A percentile compares a stretch with the other conserved stretches of the same genome.
Evolutionary conservation across 345 rosid species (phyloP).

Genomic region (Citrus hindsii): DNA sequence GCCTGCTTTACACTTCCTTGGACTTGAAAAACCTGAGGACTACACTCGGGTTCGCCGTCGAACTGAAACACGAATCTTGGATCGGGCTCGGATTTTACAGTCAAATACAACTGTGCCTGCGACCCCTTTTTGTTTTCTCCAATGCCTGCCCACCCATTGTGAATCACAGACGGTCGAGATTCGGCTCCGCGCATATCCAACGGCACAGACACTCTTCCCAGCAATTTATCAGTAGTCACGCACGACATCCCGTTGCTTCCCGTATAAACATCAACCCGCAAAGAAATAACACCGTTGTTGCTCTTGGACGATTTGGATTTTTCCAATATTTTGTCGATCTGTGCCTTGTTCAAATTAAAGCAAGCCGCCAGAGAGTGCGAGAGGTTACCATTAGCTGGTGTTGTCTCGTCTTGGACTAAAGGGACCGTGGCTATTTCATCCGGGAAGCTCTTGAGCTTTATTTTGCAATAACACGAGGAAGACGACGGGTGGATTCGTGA

Average conservation of each 20-base stretch:
- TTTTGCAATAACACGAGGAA: slow-evolving; percentile 52
- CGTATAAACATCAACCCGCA: slow-evolving; percentile 49
- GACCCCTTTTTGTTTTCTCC: slow-evolving; percentile 38
- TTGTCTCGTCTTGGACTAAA: slow-evolving; percentile 15
- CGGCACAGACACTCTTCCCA: slow-evolving; percentile 55
- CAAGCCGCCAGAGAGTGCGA: slow-evolving; percentile 57
- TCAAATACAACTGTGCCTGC: slow-evolving; percentile 42
- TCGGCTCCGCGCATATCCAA: slow-evolving; percentile 63
- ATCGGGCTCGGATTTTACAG: slow-evolving; percentile 70
- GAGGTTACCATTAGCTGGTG: slow-evolving; percentile 7
- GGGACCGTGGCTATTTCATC: slow-evolving; percentile 44
- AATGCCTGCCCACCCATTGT: slow-evolving; percentile 67
- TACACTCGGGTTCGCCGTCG: slow-evolving; percentile 90
- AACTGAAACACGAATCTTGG: slow-evolving; percentile 90
- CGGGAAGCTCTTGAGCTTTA: slow-evolving; percentile 55
- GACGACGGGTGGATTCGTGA: slow-evolving; percentile 24
- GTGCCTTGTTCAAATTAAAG: slow-evolving; percentile 51
- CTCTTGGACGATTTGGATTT: slow-evolving; percentile 23
- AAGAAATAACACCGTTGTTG: slow-evolving; percentile 1
- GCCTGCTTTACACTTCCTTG: slow-evolving; percentile 85
- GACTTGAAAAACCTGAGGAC: slow-evolving; percentile 93
- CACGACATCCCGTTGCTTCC: slow-evolving; percentile 38
- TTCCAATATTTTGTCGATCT: slow-evolving; percentile 33
- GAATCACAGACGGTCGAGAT: slow-evolving; percentile 45
- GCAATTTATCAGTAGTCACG: slow-evolving; percentile 40